Conservation (phyloP, 202 grass and related monocot species). For the Carex arenaria region DNA sequence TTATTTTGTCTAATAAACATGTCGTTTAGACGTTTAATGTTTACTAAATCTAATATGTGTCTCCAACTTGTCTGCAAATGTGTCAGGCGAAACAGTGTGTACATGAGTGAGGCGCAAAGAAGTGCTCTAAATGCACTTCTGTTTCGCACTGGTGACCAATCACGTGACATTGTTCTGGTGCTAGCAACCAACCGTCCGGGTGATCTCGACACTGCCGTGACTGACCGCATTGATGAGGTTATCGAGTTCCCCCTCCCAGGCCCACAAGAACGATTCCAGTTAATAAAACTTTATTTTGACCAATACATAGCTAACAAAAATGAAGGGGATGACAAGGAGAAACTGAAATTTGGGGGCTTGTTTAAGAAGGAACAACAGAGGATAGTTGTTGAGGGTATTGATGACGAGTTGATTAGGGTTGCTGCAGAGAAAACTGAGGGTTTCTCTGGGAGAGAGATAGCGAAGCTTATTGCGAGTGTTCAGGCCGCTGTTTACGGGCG, state of each 20-base stretch:
- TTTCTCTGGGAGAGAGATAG: constrained; percentile 95
- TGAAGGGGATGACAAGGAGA: constrained; percentile 27
- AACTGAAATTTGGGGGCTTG: constrained; percentile 28
- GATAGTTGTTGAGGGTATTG: constrained; percentile 57
- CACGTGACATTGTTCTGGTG: constrained; percentile 73
- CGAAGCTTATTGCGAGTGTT: constrained; percentile 75
- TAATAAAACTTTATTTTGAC: constrained; percentile 84
- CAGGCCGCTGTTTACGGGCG: constrained; percentile 80
- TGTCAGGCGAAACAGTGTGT: constrained; percentile 72
- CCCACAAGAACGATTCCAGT: constrained; percentile 65
- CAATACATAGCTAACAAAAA: constrained; percentile 58
- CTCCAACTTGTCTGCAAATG: constrained; percentile 13
- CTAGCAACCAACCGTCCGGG: constrained; percentile 85
- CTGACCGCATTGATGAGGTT: constrained; percentile 91
- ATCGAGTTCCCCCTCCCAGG: constrained; percentile 82
- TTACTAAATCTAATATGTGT: neutral
- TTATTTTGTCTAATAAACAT: neutral
- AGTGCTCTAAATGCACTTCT: constrained; percentile 94
- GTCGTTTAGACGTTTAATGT: neutral
- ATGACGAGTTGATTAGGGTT: constrained; percentile 52
- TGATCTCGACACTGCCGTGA: constrained; percentile 85
- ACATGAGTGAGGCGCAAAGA: constrained; percentile 93
- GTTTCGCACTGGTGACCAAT: constrained; percentile 92
- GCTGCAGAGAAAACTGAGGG: constrained; percentile 62
- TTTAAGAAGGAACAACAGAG: constrained; percentile 65